Evolutionary conservation across 164 flowering plant species (phyloP).

Genomic region (Vitis vinifera): ASM3070453v1 NC_081822.1:7991001-7991500

Average conservation of each 20-base stretch:
- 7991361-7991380: neutral
- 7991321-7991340: too few species aligned
- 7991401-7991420: neutral
- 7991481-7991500: too few species aligned
- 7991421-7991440: neutral
- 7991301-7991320: too few species aligned
- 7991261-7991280: too few species aligned
- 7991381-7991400: neutral
- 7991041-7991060: slow-evolving; percentile 24
- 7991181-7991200: slow-evolving; percentile 63
- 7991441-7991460: neutral
- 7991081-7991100: slow-evolving; percentile 94
- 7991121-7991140: slow-evolving; percentile 99
- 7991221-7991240: neutral
- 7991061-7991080: slow-evolving; percentile 92
- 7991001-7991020: neutral
- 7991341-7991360: too few species aligned
- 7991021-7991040: neutral
- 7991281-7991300: too few species aligned
- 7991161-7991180: slow-evolving; percentile 81
- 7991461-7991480: too few species aligned
- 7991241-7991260: neutral
- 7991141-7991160: slow-evolving; percentile 89
- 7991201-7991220: neutral
- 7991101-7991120: slow-evolving; percentile 94